Base-by-base conservation (phyloP, 805 yeast genomes). In the Saccharomyces kudriavzevii region DNA sequence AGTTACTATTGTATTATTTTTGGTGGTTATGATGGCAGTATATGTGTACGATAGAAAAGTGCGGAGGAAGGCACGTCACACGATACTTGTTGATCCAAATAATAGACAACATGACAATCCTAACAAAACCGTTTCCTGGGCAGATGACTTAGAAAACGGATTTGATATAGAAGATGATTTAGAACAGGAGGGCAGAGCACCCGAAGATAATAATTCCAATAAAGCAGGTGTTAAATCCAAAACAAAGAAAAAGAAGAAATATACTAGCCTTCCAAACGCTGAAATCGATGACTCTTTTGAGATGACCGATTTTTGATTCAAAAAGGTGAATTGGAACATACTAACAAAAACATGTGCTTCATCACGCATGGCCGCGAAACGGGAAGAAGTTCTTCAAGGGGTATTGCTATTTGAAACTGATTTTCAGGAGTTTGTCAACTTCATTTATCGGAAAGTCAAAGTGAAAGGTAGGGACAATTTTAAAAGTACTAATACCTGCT, bases 51-150 rank as follows among this genome's bases (percentile, higher is more conserved):
- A 52, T 45, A 58, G 55, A 26, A 54, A 48, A 26, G 20, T 22
- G 20, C 26, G 51, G 10, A 49, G 40, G 10, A 28, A 22, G 22
- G 26, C 50, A 3, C 40, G 11, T 22, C 62, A 58, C 40, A 60
- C 64, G 13, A 58, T 60, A 26, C 52, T 61, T 4, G 54, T 60
- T 11, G 58, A 58, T 51, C 61, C 64, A n/a, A 46, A 53, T 22
- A 54, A 48, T 45, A 60, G 60, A 53, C 60, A 56, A 40, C 29
- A 51, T 11, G 49, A 58, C 9, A 40, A 60, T 40, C 49, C 51
- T 2, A 65, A 64, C 48, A 71, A 71, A 55, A 63, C 68, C 6
- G 75, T 71, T 2, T 68, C 74, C 3, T 69, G 75, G 73, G 74
- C 74, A 1, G 74, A 70, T 55, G 71, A 67, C 45, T 53, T 65